A percentile compares a stretch with the other conserved stretches of the same genome.
These are phyloP conservation scores for Incumbomyces lentus DNA, from an alignment of 2,329 filamentous ascomycete genomes.

Conservation along the genomic window DNA sequence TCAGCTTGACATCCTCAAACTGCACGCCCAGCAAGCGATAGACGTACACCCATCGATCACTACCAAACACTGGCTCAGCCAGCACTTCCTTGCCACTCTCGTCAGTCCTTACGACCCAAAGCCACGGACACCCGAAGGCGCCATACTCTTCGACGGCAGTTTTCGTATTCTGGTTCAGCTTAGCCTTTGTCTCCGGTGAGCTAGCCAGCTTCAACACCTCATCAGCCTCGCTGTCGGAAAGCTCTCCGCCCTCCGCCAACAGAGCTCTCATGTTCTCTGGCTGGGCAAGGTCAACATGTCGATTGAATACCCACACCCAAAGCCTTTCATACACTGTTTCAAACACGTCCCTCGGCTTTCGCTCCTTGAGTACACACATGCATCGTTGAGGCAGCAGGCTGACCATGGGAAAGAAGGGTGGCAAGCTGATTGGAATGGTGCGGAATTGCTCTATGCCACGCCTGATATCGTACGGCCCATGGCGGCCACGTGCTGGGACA, in stretches of 20 bases:
- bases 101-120: constrained; percentile 46
- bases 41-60: constrained; percentile 62
- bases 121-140: constrained; percentile 69
- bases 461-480: constrained; percentile 41
- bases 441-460: constrained; percentile 45
- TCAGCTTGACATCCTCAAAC: constrained; percentile 24
- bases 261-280: constrained; percentile 41
- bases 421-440: constrained; percentile 31
- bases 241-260: constrained; percentile 30
- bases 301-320: constrained; percentile 54
- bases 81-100: constrained; percentile 35
- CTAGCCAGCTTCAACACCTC: constrained; percentile 45
- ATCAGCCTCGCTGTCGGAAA: constrained; percentile 43
- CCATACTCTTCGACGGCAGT: constrained; percentile 49
- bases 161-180: constrained; percentile 49
- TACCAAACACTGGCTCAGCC: constrained; percentile 65
- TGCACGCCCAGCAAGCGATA: constrained; percentile 54
- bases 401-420: constrained; percentile 31
- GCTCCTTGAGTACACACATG: constrained; percentile 55
- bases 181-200: constrained; percentile 42
- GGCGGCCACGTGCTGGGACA: constrained; percentile 53
- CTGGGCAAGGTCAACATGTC: constrained; percentile 49
- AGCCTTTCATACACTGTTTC: constrained; percentile 45
- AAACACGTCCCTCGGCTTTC: constrained; percentile 41
- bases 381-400: constrained; percentile 51